Base-by-base conservation (phyloP, 2,329 filamentous ascomycete species). In the Periconia sp. region DNA sequence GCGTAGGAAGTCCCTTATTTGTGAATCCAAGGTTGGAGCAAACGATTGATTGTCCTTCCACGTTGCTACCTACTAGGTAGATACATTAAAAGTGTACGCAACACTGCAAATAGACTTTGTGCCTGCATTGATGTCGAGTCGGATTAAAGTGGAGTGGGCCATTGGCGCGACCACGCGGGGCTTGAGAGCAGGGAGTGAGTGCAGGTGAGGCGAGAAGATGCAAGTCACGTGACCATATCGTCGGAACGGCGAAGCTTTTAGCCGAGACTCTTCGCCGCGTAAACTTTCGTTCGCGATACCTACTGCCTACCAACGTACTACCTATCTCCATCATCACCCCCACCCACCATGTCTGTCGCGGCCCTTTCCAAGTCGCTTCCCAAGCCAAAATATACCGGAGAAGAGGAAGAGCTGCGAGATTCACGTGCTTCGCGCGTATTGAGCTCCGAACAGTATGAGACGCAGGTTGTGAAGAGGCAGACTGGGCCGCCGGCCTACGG, bases 301-400 rank as follows among this genome's bases (percentile, higher is more conserved):
- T 27, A 27, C n/a, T n/a, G n/a, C n/a, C n/a, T n/a, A n/a, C n/a
- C n/a, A n/a, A n/a, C 5, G 23, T 27, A 8, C 15, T n/a, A 14
- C 13, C 33, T 11, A 37, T 11, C 3, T 37, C 33, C 5, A 37
- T n/a, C 15, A 37, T 33, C 47, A 46, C 19, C 45, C n/a, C 35
- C 52, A 54, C 48, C 44, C 56, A 62, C 45, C 52, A 72, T 71
- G 70, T 74, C 71, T 41, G 65, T 73, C 59, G 65, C 70, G 82
- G 90, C 91, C 53, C 82, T 97, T 42, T 86, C 91, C 59, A 85
- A 86, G 70, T 87, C 90, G 53, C 81, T 97, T 42, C 93, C 93
- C 3, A 92, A 92, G 72, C 92, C 93, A 15, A 93, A 90, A 76
- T 96, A 97, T 71, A 91, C 88, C 5, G 92, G 90, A 63, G 91